These are phyloP conservation scores for Trichomonascaceae sp. DNA, from an alignment of 1,139 yeast genomes.

Conservation along the genomic window DNA sequence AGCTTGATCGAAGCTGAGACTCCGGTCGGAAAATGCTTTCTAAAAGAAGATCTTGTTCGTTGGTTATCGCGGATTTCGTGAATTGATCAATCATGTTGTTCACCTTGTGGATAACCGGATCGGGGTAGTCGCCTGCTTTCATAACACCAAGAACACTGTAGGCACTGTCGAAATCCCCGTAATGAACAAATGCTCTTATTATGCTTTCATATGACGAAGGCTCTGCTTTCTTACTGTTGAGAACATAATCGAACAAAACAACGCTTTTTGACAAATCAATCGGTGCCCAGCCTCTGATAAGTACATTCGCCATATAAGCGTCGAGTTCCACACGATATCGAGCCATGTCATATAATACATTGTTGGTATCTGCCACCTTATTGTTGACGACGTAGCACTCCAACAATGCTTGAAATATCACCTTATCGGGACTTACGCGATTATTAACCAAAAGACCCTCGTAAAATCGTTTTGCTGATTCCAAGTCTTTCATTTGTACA, in stretches of 20 bases:
- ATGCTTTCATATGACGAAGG: conserved; percentile 36
- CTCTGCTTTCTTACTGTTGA: conserved; percentile 27
- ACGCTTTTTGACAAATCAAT: conserved; percentile 28
- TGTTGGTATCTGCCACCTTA: conserved; percentile 26
- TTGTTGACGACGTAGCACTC: conserved; percentile 36
- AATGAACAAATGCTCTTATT: conserved; percentile 30
- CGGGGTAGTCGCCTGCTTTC: conserved; percentile 27
- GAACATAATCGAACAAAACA: conserved; percentile 30
- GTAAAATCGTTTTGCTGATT: conserved; percentile 33
- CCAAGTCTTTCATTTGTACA: conserved; percentile 30
- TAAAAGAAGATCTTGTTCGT: conserved; percentile 15
- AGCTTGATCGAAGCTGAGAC: conserved; percentile 12
- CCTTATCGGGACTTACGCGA: conserved; percentile 33
- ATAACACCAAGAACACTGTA: conserved; percentile 24
- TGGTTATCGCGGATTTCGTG: neutral
- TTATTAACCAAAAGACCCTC: conserved; percentile 24
- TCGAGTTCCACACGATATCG: conserved; percentile 30
- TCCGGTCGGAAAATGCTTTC: conserved; percentile 24
- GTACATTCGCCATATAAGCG: conserved; percentile 34
- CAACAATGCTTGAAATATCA: conserved; percentile 36
- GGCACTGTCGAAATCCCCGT: conserved; percentile 26
- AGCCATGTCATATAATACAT: conserved; percentile 34
- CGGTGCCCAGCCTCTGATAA: conserved; percentile 37
- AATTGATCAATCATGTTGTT: conserved; percentile 13
- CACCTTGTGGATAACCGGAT: conserved; percentile 29